Percentiles rank a stretch among this genome's conserved stretches.
Evolutionary conservation across 1,284 basidiomycete species (phyloP).

Genomic region (Rhodotorula mucilaginosa): DNA sequence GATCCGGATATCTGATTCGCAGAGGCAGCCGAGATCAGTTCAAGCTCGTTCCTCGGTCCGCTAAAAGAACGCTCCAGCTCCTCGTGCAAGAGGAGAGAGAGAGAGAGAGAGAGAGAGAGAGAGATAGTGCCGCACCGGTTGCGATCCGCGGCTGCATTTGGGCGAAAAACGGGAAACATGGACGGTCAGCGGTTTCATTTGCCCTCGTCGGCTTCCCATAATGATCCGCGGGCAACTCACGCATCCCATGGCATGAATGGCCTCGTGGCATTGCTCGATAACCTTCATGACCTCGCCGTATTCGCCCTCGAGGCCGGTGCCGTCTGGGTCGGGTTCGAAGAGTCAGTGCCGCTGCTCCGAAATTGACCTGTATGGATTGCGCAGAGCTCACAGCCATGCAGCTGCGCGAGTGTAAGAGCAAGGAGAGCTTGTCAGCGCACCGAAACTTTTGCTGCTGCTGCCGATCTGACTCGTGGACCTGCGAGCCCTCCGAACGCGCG

Average conservation of each 20-base stretch:
- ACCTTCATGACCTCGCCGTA: constrained; percentile 61
- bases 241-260: constrained; percentile 65
- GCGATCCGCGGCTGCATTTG: constrained; percentile 15
- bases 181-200: neutral
- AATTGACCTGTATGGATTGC: too few species aligned
- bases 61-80: neutral
- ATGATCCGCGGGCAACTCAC: neutral
- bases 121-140: neutral
- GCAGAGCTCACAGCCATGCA: constrained; percentile 14
- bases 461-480: too few species aligned
- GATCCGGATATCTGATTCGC: constrained; percentile 78
- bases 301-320: constrained; percentile 36
- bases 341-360: neutral
- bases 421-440: neutral
- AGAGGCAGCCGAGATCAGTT: neutral
- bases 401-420: neutral
- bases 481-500: too few species aligned
- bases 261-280: constrained; percentile 81
- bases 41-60: too few species aligned
- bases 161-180: too few species aligned
- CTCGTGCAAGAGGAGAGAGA: neutral
- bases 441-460: too few species aligned
- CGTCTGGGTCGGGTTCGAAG: constrained; percentile 13
- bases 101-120: neutral
- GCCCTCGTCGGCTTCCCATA: neutral